Percentiles rank a stretch among this genome's conserved stretches.
Conservation (phyloP, 306 rosid genomes). For the Castanospermum australe region DNA sequence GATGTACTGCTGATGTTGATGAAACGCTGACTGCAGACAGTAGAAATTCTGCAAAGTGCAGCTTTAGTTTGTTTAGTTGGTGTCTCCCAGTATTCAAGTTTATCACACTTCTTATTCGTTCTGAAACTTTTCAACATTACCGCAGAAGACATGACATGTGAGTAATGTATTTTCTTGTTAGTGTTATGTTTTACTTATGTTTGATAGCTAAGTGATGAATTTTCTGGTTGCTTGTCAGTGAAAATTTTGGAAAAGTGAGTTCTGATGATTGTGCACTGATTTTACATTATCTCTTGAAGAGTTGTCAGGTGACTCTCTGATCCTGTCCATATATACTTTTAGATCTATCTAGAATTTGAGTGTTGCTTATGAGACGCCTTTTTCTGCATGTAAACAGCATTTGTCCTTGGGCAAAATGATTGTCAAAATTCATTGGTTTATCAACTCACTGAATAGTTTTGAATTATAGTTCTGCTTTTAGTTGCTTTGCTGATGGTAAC, state of each 20-base stretch:
- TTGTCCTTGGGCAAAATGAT: too few species aligned
- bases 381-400: not conserved
- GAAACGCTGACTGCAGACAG: conserved; percentile 48
- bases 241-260: conserved; percentile 44
- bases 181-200: not conserved
- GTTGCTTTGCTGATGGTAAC: conserved; percentile 27
- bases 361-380: conserved; percentile 20
- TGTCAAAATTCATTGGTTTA: too few species aligned
- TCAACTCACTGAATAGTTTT: not conserved
- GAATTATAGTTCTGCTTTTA: conserved; percentile 5
- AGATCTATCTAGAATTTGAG: conserved; percentile 18
- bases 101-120: conserved; percentile 55
- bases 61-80: conserved; percentile 55
- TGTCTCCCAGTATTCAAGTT: conserved; percentile 83
- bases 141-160: conserved; percentile 55
- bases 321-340: conserved; percentile 19
- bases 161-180: conserved; percentile 39
- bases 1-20: conserved; percentile 55
- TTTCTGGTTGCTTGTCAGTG: conserved; percentile 49
- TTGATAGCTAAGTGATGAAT: conserved; percentile 14
- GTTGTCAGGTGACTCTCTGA: conserved; percentile 70
- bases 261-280: conserved; percentile 59
- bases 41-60: conserved; percentile 51
- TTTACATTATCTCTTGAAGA: conserved; percentile 55
- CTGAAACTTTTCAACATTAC: conserved; percentile 43